Evolutionary conservation across 2,329 filamentous ascomycete species (phyloP), one percentile per base, ranked within the genome.

Genomic region (Lojkania enalia): DNA sequence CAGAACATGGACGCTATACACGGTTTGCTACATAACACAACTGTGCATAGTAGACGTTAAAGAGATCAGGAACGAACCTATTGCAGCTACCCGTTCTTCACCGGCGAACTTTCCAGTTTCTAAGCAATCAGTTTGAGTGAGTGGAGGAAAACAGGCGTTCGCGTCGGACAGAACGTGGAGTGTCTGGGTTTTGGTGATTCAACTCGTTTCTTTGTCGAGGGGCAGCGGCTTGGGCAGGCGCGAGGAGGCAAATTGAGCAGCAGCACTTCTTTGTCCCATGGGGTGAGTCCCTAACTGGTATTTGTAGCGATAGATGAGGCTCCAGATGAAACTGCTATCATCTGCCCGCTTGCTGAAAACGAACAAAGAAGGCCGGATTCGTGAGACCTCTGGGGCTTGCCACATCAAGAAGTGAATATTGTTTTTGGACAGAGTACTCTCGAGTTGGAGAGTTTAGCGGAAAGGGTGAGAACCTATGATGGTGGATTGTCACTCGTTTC

Each of bases 291-390:
- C 45, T 51, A 58, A 58, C 49, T 61, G 61, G 58, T 71, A 69
- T 69, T 69, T 70, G 67, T 69, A 71, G 58, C 63, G 58, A 63
- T 49, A 55, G 51, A 51, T 51, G 49, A 58, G 49, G 46, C 55
- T 67, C 59, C 54, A 67, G 51, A 51, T 55, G 49, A 9, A 43
- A 62, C 58, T 65, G 60, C 61, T 67, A 61, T 67, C 61, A 55
- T 64, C 55, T 53, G 60, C 51, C 47, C 57, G 49, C 52, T 54
- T 52, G 61, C 66, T 68, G 61, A 68, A 64, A 59, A 64, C 65
- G 66, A 67, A 71, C 67, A 71, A 71, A 69, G 66, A 52, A 55
- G 51, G 54, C 65, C 64, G 66, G 63, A 68, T 69, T 52, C 59
- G 66, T 67, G 51, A 55, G 55, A 58, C 50, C 56, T 61, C 53